A percentile compares a stretch with the other conserved stretches of the same genome.
These are phyloP conservation scores for Yarrowia osloensis DNA, from an alignment of 805 yeast genomes.

Conservation along the genomic window DNA sequence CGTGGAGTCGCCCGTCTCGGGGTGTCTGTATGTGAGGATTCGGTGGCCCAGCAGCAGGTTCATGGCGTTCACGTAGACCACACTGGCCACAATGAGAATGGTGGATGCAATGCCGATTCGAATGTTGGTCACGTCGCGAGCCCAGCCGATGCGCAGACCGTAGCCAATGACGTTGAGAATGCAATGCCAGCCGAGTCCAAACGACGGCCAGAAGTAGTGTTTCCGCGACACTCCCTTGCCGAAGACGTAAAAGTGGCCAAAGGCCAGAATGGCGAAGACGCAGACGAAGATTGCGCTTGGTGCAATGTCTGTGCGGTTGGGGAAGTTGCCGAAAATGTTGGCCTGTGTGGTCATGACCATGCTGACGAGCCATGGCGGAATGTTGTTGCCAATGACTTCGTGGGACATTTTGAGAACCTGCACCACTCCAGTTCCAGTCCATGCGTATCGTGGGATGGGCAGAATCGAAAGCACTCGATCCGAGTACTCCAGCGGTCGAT, in stretches of 20 bases:
- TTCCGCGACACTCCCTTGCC: slow-evolving; percentile 7
- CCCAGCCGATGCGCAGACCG: slow-evolving; percentile 61
- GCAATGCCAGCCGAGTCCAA: slow-evolving; percentile 58
- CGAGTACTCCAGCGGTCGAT: slow-evolving; percentile 22
- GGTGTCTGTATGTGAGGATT: slow-evolving; percentile 75
- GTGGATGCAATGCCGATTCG: slow-evolving; percentile 59
- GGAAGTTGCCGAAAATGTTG: slow-evolving; percentile 62
- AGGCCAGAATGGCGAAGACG: slow-evolving; percentile 50
- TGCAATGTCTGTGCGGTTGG: slow-evolving; percentile 53
- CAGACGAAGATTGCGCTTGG: slow-evolving; percentile 62
- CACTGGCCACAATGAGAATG: slow-evolving; percentile 58
- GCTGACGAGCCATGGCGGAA: slow-evolving; percentile 16
- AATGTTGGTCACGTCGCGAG: slow-evolving; percentile 50
- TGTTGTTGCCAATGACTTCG: slow-evolving; percentile 7
- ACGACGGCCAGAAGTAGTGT: slow-evolving; percentile 59
- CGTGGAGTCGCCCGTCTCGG: slow-evolving; percentile 60
- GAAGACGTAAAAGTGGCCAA: slow-evolving; percentile 54
- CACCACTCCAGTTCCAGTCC: slow-evolving; percentile 22
- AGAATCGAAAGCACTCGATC: slow-evolving; percentile 23
- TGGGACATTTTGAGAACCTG: slow-evolving; percentile 4
- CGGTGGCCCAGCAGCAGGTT: slow-evolving; percentile 71
- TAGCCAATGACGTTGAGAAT: slow-evolving; percentile 59
- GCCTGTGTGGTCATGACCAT: slow-evolving; percentile 38
- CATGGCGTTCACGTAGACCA: slow-evolving; percentile 57
- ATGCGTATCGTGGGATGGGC: slow-evolving; percentile 17